Evolutionary conservation across 352 stramenopile genomes (phyloP), one percentile per base, ranked within the genome.

Genomic region (Phytopythium delawarense): DNA sequence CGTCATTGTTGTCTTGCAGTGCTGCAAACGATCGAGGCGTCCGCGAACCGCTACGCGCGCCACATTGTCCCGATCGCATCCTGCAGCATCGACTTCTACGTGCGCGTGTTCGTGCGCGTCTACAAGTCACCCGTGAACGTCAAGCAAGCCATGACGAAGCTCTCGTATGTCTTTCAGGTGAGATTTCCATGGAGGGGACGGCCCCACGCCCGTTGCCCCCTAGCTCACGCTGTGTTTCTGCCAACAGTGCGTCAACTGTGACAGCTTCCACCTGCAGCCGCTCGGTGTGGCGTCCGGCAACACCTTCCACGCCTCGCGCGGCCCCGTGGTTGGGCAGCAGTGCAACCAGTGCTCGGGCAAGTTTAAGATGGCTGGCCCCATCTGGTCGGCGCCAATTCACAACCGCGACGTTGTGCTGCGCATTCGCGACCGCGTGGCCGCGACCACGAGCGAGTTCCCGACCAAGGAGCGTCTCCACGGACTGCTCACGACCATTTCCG

Each of bases 31-130:
- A 93, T 99, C 45, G 96, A 98, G 64, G 87, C 90, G 23, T 81
- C 80, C 4, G 98, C 98, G 1, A 98, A 98, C 64, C 86, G 88
- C 45, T 99, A 99, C 72, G 93, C 96, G 66, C 79, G 96, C 56
- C 94, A 97, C 67, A 99, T 99, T 71, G 89, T 98, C 62, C 98
- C 98, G 0, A 89, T 99, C 23, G 88, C 98, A 25, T 98, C 91
- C 40, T 97, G 99, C 59, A 98, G 96, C 65, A 99, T 99, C 71
- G 96, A 99, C 62, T 99, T 99, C 72, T 99, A 99, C 81, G 86
- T 99, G 46, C 96, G 98, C 53, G 91, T 99, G 45, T 99, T 99
- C 80, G 97, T 99, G 18, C 95, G 98, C 62, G 96, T 99, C 46
- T 98, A 96, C 76, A 93, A 98, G 69, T 96, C 96, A 57, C 97